Percentiles rank a stretch among this genome's conserved stretches.
phyloP scores from a whole-genome alignment of 129 eudicot genomes.

The Saposhnikovia divaricata region DNA sequence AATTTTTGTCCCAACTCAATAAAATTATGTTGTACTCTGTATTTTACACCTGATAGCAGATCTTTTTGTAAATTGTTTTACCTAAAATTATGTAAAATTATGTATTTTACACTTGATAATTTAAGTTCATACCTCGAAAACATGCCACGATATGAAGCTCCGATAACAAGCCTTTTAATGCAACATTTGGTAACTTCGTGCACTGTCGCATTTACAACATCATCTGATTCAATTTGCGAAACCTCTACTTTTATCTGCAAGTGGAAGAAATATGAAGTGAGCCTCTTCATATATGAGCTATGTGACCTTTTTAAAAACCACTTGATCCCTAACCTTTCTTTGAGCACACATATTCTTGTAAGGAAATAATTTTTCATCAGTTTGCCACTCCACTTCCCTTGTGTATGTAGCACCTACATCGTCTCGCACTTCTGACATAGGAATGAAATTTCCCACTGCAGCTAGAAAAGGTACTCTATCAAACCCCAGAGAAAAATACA shows the following conservation, averaged over 20 bases:
- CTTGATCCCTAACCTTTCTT: slow-evolving; percentile 43
- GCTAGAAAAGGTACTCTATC: neutral
- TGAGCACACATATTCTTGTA: slow-evolving; percentile 43
- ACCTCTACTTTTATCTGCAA: slow-evolving; percentile 67
- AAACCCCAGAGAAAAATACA: neutral
- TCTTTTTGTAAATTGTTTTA: neutral
- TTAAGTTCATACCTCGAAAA: slow-evolving; percentile 49
- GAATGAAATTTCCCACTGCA: slow-evolving; percentile 71
- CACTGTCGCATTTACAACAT: slow-evolving; percentile 45
- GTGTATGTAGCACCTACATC: slow-evolving; percentile 63
- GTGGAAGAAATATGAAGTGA: slow-evolving; percentile 3
- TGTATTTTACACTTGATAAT: too few relatives aligned
- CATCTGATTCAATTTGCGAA: slow-evolving; percentile 74
- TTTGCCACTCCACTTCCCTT: slow-evolving; percentile 68
- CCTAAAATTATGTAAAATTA: too few relatives aligned
- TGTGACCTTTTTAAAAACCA: neutral
- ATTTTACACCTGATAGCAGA: slow-evolving; percentile 4
- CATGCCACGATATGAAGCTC: slow-evolving; percentile 64
- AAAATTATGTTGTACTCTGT: slow-evolving; percentile 7
- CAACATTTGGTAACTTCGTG: slow-evolving; percentile 29
- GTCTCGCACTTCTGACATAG: slow-evolving; percentile 60
- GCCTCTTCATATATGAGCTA: neutral
- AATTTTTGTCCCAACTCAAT: slow-evolving; percentile 7
- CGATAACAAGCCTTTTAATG: slow-evolving; percentile 71
- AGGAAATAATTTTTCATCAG: slow-evolving; percentile 51